Percentiles rank a stretch among this genome's conserved stretches.
Conservation (phyloP, 1,139 yeast genomes). For the Pichia terricola region DNA sequence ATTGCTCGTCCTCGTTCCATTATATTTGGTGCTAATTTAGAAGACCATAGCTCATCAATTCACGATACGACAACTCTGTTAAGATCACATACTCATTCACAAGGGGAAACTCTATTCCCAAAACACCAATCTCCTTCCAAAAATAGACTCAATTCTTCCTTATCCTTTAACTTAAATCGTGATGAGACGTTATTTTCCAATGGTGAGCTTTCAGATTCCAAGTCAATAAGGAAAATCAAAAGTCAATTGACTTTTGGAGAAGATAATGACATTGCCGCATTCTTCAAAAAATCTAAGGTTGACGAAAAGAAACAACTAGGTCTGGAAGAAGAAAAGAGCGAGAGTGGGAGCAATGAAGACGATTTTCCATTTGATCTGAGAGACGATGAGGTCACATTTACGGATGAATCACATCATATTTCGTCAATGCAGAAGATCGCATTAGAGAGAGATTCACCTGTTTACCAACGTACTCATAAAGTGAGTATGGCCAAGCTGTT, state of each 20-base stretch:
- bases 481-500: conserved; percentile 7
- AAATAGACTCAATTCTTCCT: too few species aligned
- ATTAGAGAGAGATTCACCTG: conserved; percentile 20
- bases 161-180: too few species aligned
- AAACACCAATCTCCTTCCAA: too few species aligned
- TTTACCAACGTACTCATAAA: conserved; percentile 11
- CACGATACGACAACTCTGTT: conserved; percentile 8
- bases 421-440: conserved; percentile 12
- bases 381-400: conserved; percentile 7
- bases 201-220: background rate
- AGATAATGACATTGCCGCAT: conserved; percentile 9
- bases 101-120: background rate
- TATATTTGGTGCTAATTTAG: background rate
- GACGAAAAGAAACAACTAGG: conserved; percentile 9
- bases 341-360: background rate
- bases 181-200: too few species aligned
- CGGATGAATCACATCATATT: conserved; percentile 5
- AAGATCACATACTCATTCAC: conserved; percentile 5
- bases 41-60: background rate
- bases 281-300: conserved; percentile 10
- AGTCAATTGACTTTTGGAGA: conserved; percentile 10
- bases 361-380: background rate
- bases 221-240: conserved; percentile 4
- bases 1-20: conserved; percentile 6
- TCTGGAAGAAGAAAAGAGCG: background rate